A percentile compares a stretch with the other conserved stretches of the same genome.
Evolutionary conservation across 306 rosid species (phyloP).

Genomic region (Castanea mollissima): DNA sequence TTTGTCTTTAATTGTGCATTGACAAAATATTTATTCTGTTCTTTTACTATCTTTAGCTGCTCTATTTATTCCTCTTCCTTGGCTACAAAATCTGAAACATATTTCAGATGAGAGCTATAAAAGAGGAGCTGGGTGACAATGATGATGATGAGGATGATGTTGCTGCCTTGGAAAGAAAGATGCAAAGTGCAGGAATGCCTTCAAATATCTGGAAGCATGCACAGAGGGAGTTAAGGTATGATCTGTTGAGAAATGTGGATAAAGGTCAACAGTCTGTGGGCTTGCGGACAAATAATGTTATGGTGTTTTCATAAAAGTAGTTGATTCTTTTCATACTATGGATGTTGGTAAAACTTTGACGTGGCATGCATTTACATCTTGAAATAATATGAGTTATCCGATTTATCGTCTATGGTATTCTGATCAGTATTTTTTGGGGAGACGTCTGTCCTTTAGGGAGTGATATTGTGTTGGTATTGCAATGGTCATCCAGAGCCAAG

Average conservation of each 20-base stretch:
- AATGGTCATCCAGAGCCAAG: background rate
- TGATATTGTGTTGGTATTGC: background rate
- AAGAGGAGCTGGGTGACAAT: constrained; percentile 98
- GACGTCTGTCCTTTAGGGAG: background rate
- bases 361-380: background rate
- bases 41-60: constrained; percentile 1
- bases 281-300: background rate
- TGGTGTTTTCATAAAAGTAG: background rate
- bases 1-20: background rate
- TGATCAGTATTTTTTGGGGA: background rate
- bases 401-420: background rate
- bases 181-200: constrained; percentile 99
- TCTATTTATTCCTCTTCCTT: constrained; percentile 11
- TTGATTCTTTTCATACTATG: constrained; percentile 3
- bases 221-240: constrained; percentile 82
- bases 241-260: constrained; percentile 1
- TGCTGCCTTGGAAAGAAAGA: constrained; percentile 84
- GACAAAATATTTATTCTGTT: background rate
- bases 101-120: constrained; percentile 93
- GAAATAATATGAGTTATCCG: background rate
- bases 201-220: constrained; percentile 94
- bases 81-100: constrained; percentile 24
- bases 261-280: background rate
- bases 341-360: background rate
- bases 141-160: constrained; percentile 97